Evolutionary conservation across 805 yeast genomes (phyloP), one percentile per base, ranked within the genome.

Genomic region (Barnettozyma sucrosica): DNA sequence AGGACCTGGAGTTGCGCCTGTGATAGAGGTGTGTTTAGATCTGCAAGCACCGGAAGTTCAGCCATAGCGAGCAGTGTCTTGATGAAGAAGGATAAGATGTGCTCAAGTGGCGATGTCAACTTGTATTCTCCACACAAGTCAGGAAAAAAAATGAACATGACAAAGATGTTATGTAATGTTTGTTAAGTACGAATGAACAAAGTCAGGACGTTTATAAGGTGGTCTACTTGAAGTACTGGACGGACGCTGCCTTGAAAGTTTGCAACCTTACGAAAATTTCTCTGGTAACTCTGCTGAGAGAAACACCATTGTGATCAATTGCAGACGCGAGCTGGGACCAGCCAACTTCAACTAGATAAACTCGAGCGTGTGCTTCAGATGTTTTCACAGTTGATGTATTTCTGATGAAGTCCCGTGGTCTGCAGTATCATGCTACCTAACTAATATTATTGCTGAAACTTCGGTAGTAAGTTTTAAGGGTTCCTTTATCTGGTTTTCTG

Each of bases 1-100:
- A 93, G 75, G 1, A 89, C 76, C 14, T 79, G 83, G 37, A 93
- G 73, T 58, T 92, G 95, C 48, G 83, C 85, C 5, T 77, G 74
- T 0, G 90, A 73, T 20, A 90, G 72, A 0, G 95, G 83, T 30
- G 71, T 66, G 28, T 51, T 45, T 7, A 51, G 46, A 21, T 51
- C 54, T 11, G 43, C 49, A 7, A 51, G 42, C 21, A 48, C 50
- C 4, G 54, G 54, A 4, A 51, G 40, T 11, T 39, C 39, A 28
- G 42, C 23, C 43, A 20, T 23, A 11, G 13, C 13, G n/a, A 13
- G 32, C 4, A 28, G 14, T 28, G 32, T 8, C 3, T 28, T 13
- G 9, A 28, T 28, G 5, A 16, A 11, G n/a, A 13, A 28, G 32
- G 13, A 11, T 28, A 5, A 28, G 16, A 6, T 28, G 16, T 28